Base-by-base conservation (phyloP, 2,329 filamentous ascomycete genomes). In the Scedosporium aurantiacum region DNA sequence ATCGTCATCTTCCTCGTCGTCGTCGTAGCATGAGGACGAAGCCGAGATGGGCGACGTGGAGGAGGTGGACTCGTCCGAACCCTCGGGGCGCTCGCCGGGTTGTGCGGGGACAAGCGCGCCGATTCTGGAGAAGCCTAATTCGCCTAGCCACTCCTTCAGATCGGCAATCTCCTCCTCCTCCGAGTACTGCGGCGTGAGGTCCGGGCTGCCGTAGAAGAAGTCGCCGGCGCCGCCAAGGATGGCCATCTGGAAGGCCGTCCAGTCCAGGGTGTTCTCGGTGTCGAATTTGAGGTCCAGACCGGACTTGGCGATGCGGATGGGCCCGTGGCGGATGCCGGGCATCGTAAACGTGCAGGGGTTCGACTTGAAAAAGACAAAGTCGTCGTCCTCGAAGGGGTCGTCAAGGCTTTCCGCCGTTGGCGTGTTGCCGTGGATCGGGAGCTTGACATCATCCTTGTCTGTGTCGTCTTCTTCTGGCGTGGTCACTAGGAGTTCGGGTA, bases 171-270 rank as follows among this genome's bases (percentile, higher is more conserved):
- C 79, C 61, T 81, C 79, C 4, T 75, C 74, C 50, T 79, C 74
- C 8, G 66, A 67, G 10, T 66, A 70, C 5, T 70, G 72, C 12
- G 74, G 60, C 12, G 52, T 70, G 55, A 72, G 74, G 65, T 77
- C 75, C 57, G 74, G 71, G 18, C 72, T 71, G 58, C 79, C 80
- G 18, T 72, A 71, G 59, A 76, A 73, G 54, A 81, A 74, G 64
- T 82, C 81, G 32, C 79, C 80, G 2, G 80, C 79, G 4, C 80
- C 81, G 50, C 83, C 82, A 0, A 82, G 72, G 58, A 86, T 84
- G 16, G 84, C 83, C 78, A 85, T 84, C 70, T 87, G 83, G 68
- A 85, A 86, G 3, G 83, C 82, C 5, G 80, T 83, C 83, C 83
- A 86, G 73, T 87, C 83, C 3, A 86, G 70, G 7, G 75, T 78